Percentiles rank a stretch among this genome's conserved stretches.
phyloP scores from a whole-genome alignment of 139 green algal species.

The Spirogloea muscicola region DNA sequence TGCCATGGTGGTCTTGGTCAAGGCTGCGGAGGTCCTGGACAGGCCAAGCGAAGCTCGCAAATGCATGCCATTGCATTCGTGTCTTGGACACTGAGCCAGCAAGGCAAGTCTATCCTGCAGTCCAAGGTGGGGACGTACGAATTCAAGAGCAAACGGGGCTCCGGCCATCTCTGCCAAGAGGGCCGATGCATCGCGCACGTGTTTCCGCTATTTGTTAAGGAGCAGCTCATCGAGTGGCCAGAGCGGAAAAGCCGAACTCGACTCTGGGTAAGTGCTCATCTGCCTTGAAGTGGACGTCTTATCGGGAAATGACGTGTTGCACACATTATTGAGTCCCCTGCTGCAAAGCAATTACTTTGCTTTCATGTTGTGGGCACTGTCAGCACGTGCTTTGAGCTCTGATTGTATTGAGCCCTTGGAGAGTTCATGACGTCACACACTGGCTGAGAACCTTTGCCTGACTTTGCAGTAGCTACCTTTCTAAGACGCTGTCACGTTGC shows the following conservation, averaged over 20 bases:
- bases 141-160: conserved; percentile 60
- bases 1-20: no score
- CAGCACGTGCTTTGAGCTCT: background rate
- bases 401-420: no score
- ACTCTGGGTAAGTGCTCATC: conserved; percentile 65
- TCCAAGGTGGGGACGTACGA: conserved; percentile 68
- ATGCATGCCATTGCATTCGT: no score
- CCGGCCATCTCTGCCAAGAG: conserved; percentile 45
- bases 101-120: conserved; percentile 18
- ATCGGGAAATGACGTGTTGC: no score
- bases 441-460: background rate
- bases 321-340: no score
- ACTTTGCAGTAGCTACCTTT: background rate
- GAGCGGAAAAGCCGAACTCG: conserved; percentile 64
- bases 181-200: conserved; percentile 68
- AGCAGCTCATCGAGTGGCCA: conserved; percentile 81
- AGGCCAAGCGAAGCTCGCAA: no score
- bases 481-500: background rate
- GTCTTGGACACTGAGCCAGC: no score
- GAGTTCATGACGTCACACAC: background rate
- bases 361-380: no score
- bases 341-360: no score
- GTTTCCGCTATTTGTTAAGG: conserved; percentile 74
- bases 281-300: background rate
- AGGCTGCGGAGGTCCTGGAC: no score